Evolutionary conservation across 164 flowering plant species (phyloP).

Genomic region (Sedum album): DNA sequence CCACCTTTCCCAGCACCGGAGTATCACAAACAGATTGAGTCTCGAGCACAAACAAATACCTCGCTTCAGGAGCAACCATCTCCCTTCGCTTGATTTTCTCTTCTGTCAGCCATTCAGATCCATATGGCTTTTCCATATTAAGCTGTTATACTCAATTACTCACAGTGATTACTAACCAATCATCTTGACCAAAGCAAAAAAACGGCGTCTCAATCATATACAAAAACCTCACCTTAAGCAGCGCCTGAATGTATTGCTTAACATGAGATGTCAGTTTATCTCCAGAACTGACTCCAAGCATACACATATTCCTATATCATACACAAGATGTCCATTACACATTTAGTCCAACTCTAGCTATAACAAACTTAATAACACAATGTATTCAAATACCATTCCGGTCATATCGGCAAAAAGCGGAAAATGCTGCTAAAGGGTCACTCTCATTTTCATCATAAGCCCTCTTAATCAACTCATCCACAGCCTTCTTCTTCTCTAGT

Average conservation of each 20-base stretch:
- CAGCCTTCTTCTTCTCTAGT: conserved; percentile 58
- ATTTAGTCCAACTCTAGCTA: neutral
- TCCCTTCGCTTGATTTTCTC: conserved; percentile 81
- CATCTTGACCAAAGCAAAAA: neutral
- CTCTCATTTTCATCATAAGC: conserved; percentile 47
- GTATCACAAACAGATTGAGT: conserved; percentile 14
- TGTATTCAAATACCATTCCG: conserved; percentile 39
- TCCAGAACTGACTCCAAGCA: conserved; percentile 62
- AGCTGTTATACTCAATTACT: conserved; percentile 24
- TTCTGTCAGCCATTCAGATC: conserved; percentile 70
- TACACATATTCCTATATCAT: conserved; percentile 35
- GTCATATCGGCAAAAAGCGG: conserved; percentile 34
- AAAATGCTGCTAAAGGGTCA: conserved; percentile 32
- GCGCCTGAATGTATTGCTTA: conserved; percentile 59
- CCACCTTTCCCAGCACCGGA: conserved; percentile 3
- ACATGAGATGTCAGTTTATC: conserved; percentile 43
- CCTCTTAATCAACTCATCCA: conserved; percentile 43
- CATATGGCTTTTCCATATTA: conserved; percentile 76
- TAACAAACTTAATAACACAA: neutral
- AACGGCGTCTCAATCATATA: neutral
- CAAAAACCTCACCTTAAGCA: conserved; percentile 55
- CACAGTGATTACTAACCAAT: neutral
- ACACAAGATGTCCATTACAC: neutral
- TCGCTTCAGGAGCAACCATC: conserved; percentile 82
- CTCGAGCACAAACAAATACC: conserved; percentile 63